A percentile compares a stretch with the other conserved stretches of the same genome.
phyloP scores from a whole-genome alignment of 306 rosid genomes.

The Cicer arietinum region DNA sequence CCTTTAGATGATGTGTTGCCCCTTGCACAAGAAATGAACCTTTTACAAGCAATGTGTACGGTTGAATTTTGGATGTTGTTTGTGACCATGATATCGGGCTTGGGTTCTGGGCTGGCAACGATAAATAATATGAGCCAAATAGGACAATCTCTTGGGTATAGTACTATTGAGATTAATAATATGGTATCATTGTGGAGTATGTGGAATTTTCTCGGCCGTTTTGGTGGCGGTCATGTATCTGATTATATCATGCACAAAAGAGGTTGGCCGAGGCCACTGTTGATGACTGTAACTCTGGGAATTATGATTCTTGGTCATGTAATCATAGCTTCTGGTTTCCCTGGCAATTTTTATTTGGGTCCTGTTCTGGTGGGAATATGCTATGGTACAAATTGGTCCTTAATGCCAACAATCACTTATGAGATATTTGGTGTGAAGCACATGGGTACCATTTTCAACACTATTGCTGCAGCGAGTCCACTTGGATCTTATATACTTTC shows the following conservation, averaged over 20 bases:
- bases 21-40: conserved; percentile 54
- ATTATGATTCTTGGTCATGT: conserved; percentile 68
- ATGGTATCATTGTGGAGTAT: conserved; percentile 89
- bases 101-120: conserved; percentile 82
- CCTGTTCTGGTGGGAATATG: conserved; percentile 81
- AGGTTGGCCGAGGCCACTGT: conserved; percentile 79
- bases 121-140: conserved; percentile 89
- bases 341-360: conserved; percentile 75
- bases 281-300: conserved; percentile 63
- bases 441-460: conserved; percentile 88
- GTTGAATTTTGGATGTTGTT: conserved; percentile 85
- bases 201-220: conserved; percentile 95
- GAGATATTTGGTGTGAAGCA: conserved; percentile 84
- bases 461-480: conserved; percentile 80
- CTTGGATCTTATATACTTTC: conserved; percentile 90
- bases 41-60: conserved; percentile 63
- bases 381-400: conserved; percentile 92
- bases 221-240: conserved; percentile 81
- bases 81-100: conserved; percentile 73
- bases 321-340: conserved; percentile 69
- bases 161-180: conserved; percentile 57
- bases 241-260: conserved; percentile 71
- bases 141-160: conserved; percentile 82
- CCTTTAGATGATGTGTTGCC: conserved; percentile 40
- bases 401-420: conserved; percentile 87